These are phyloP conservation scores for Ophiostoma ips DNA, from an alignment of 2,329 filamentous ascomycete species.

Conservation along the genomic window DNA sequence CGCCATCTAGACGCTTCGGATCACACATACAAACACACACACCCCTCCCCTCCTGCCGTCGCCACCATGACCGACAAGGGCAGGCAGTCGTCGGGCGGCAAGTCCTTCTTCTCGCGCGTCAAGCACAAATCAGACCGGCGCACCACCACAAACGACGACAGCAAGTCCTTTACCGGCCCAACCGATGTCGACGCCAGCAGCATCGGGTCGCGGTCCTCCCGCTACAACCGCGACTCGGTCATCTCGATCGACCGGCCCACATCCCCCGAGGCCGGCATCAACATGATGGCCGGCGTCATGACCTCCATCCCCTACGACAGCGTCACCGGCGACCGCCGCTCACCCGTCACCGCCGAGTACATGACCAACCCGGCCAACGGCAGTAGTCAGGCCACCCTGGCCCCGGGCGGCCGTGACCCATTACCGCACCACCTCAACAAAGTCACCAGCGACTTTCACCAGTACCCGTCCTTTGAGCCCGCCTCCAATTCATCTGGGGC, in stretches of 20 bases:
- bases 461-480: constrained; percentile 65
- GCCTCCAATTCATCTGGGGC: constrained; percentile 19
- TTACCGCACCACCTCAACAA: constrained; percentile 76
- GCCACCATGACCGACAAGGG: constrained; percentile 50
- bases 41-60: too few relatives aligned
- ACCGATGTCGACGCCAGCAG: constrained; percentile 48
- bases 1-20: too few relatives aligned
- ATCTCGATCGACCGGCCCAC: constrained; percentile 56
- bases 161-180: constrained; percentile 32
- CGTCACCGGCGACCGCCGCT: constrained; percentile 48
- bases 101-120: constrained; percentile 72
- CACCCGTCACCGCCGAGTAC: constrained; percentile 60
- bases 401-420: constrained; percentile 52
- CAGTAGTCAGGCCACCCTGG: constrained; percentile 33
- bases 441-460: constrained; percentile 65
- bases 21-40: too few relatives aligned
- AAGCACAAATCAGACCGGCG: constrained; percentile 64
- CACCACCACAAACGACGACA: constrained; percentile 45
- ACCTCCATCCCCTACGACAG: constrained; percentile 80
- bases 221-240: constrained; percentile 58
- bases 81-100: constrained; percentile 59
- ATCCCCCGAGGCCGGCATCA: constrained; percentile 51
- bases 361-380: constrained; percentile 36
- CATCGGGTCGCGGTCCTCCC: constrained; percentile 56
- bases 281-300: constrained; percentile 68